Conservation (phyloP, 2,329 filamentous ascomycete species). For the Talaromyces marneffei region DNA sequence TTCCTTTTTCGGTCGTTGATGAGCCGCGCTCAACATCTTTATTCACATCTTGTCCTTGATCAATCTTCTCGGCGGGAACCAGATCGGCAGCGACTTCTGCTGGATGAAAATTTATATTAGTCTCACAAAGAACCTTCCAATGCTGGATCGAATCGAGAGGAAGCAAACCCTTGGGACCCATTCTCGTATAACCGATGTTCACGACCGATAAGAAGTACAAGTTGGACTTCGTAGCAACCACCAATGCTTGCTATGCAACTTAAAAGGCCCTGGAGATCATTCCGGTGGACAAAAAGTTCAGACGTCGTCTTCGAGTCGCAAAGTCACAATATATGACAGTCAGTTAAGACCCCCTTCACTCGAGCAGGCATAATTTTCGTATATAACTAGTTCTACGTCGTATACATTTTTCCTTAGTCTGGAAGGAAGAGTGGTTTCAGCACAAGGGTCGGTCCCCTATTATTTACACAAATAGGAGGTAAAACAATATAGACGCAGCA, state of each 20-base stretch:
- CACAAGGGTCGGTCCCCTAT: neutral
- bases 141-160: neutral
- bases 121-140: neutral
- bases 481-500: no score
- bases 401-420: neutral
- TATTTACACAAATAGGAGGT: slow-evolving; percentile 4
- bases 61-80: neutral
- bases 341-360: neutral
- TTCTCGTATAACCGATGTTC: neutral
- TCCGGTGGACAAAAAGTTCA: neutral
- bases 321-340: neutral
- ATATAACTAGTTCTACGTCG: neutral
- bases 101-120: neutral
- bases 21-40: slow-evolving; percentile 9
- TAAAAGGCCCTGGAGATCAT: neutral
- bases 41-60: neutral
- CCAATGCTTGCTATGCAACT: no score
- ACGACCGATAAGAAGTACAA: neutral
- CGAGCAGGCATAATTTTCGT: no score
- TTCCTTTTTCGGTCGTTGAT: neutral
- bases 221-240: neutral
- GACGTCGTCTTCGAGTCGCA: neutral
- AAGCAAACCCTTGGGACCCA: neutral
- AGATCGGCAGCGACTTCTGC: neutral
- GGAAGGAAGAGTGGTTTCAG: neutral